Base-by-base conservation (phyloP, 1,139 yeast genomes). In the Yamadazyma songkhlaensis region DNA sequence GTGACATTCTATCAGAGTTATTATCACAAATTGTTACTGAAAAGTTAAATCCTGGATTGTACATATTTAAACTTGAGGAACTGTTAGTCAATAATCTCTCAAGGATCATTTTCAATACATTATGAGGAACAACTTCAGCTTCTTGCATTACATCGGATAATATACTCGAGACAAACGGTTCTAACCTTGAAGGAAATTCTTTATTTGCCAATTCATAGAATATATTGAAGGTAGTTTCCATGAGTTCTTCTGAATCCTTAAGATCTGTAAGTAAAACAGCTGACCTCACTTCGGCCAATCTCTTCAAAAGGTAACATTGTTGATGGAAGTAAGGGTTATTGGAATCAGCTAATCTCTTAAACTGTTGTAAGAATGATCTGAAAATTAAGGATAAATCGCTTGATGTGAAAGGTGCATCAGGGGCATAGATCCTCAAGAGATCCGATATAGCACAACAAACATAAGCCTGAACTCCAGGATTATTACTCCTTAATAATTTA, bases 321-420 rank as follows among this genome's bases (percentile, higher is more conserved):
- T 85, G 90, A 7, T 73, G 66, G 46, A 77, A 82, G 53, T 79
- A 83, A 0, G 87, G 77, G 45, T 81, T 79, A 22, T 80, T 84
- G 1, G 72, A 64, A 42, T 82, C 80, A 9, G 74, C 57, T 30
- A 88, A 59, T 32, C 69, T 70, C 40, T 71, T 72, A 47, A 89
- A 76, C 54, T 85, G 92, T 25, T 64, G 62, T 46, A 83, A 72
- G 50, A 87, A 79, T 6, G 81, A 62, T 45, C 67, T 73, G 61
- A 84, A 84, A n/a, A 83, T 69, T 22, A 72, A 79, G 1, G 79
- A 65, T 24, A 89, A 62, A 46, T 84, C 83, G 1, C 63, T 48
- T 25, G 80, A 79, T 2, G 86, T 79, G 58, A 75, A 89, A 6
- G 97, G 97, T 4, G 97, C 96, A 58, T 89, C 87, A 0, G 97